Conservation (phyloP, 2,329 filamentous ascomycete species). For the Microsporum ferrugineum region DNA sequence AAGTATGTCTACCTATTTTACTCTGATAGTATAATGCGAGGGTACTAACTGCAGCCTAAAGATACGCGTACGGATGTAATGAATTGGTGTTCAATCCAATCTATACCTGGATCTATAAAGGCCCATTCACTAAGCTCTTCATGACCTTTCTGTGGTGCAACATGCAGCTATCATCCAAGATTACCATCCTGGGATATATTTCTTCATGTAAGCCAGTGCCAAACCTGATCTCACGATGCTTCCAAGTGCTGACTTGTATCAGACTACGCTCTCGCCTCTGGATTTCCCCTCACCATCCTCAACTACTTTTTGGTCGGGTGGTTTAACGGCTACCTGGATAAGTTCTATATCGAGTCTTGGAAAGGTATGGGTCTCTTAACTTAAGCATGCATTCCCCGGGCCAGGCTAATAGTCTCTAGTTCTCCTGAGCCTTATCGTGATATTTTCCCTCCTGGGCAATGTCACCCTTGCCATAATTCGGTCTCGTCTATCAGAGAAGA, state of each 20-base stretch:
- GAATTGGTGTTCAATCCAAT: constrained; percentile 72
- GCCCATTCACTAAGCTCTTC: constrained; percentile 71
- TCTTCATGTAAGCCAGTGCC: constrained; percentile 41
- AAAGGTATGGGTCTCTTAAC: constrained; percentile 45
- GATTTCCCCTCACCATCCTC: constrained; percentile 53
- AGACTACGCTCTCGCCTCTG: constrained; percentile 57
- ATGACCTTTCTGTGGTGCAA: constrained; percentile 59
- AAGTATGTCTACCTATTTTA: constrained; percentile 49
- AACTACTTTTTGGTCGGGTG: constrained; percentile 65
- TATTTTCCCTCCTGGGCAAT: constrained; percentile 54
- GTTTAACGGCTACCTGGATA: constrained; percentile 55
- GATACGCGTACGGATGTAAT: constrained; percentile 62
- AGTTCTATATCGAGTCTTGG: constrained; percentile 58
- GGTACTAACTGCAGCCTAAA: neutral
- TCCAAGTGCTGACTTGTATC: constrained; percentile 2
- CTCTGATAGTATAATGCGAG: neutral
- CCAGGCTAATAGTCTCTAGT: constrained; percentile 8
- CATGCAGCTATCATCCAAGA: constrained; percentile 48
- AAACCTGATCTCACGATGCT: neutral
- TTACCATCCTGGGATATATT: constrained; percentile 61
- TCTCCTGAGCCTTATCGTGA: constrained; percentile 42
- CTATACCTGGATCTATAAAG: constrained; percentile 57
- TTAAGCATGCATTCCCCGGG: neutral
- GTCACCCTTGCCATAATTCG: constrained; percentile 51
- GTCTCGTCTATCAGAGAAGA: constrained; percentile 48